Base-by-base conservation (phyloP, 2,329 filamentous ascomycete species). In the Aureobasidium sp. region DNA sequence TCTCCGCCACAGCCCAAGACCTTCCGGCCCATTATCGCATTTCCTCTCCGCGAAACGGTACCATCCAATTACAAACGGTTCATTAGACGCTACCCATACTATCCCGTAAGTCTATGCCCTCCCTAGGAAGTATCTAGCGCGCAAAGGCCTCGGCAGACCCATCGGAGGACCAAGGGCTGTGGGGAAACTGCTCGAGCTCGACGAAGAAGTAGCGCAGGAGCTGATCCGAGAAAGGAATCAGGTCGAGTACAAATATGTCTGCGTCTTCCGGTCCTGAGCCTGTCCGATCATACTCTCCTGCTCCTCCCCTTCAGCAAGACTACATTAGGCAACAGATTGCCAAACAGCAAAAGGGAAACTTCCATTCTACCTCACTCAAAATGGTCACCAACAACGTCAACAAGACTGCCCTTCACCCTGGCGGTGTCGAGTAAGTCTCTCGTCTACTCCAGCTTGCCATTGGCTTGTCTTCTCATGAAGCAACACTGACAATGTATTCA, bases 371-470 rank as follows among this genome's bases (percentile, higher is more conserved):
- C 64, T 84, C 83, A 61, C 73, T 84, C 70, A 71, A 62, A 62
- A 80, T 79, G 76, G 74, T 74, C 66, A 70, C 75, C 69, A 76
- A 80, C 68, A 81, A 77, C 70, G 85, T 97, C 73, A 96, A 97
- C 86, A 93, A 92, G 82, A 97, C 92, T 71, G 85, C 85, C 71
- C 87, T 96, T 70, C 91, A 96, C 84, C 92, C 92, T 66, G 81
- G 86, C 76, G 92, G 92, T 87, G 88, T 97, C 69, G 83, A 89
- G 90, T 95, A 84, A 77, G 90, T 87, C n/a, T 31, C 53, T 15
- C 59, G 25, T 34, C 39, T 20, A 44, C 63, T 41, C 31, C 6
- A 37, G 39, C 56, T 64, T 49, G 15, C 20, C 47, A 53, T 58
- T 48, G 20, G 31, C 42, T 62, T 65, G 48, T 63, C 37, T 53